These are phyloP conservation scores for Lagenaria siceraria DNA, from an alignment of 306 rosid genomes.

Conservation along the genomic window DNA sequence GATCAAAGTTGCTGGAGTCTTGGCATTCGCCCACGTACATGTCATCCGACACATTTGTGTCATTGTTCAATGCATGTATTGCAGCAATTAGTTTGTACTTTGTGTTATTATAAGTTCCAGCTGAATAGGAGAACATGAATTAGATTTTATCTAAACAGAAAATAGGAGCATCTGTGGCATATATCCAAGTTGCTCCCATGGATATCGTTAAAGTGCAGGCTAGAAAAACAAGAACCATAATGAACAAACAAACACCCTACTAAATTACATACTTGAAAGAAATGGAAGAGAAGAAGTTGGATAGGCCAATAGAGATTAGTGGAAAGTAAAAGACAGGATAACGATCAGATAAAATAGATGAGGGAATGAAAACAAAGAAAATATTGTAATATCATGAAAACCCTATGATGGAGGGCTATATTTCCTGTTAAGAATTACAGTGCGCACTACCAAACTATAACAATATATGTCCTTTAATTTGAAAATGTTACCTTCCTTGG, in stretches of 20 bases:
- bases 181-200: background rate
- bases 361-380: too few species aligned
- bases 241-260: background rate
- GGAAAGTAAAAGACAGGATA: too few species aligned
- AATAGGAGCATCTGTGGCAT: background rate
- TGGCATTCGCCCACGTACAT: conserved; percentile 94
- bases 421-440: too few species aligned
- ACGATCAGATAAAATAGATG: too few species aligned
- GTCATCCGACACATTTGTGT: conserved; percentile 28
- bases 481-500: background rate
- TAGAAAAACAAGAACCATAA: background rate
- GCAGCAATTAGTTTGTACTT: conserved; percentile 61
- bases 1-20: conserved; percentile 47
- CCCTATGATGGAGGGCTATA: too few species aligned
- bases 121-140: conserved; percentile 29
- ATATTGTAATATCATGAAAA: too few species aligned
- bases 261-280: too few species aligned
- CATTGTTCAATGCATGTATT: conserved; percentile 55
- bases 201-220: background rate
- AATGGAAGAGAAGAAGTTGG: too few species aligned
- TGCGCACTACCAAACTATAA: too few species aligned
- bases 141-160: background rate
- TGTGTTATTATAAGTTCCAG: conserved; percentile 41
- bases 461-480: background rate
- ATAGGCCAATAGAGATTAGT: too few species aligned